Base-by-base conservation (phyloP, 768 basidiomycete species). In the Rickenella mellea region DNA sequence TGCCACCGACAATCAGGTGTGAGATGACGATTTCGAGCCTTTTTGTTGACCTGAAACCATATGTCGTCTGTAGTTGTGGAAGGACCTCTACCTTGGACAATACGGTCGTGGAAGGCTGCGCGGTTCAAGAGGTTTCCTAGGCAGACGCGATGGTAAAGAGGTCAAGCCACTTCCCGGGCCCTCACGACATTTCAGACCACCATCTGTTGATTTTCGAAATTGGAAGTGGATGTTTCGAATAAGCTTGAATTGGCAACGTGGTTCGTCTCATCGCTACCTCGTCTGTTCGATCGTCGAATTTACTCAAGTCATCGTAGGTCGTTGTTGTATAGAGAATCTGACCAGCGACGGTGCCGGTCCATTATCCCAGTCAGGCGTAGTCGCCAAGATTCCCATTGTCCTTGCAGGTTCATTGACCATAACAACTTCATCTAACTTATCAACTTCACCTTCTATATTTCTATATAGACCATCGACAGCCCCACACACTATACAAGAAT, bases 201-300 rank as follows among this genome's bases (percentile, higher is more conserved):
- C 65, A 15, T 54, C 61, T 15, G 56, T 60, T 27, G 55, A 64
- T 24, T 44, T 61, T 35, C 74, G 69, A 54, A 77, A 85, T 54
- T 89, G 85, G 85, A 87, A 84, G 59, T 83, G 76, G 74, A 86
- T 88, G 84, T 88, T 86, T 58, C 72, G 83, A 42, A 82, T 87
- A 48, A 85, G 82, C 51, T 77, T 77, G 12, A 88, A 88, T 50
- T 89, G 86, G 86, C 73, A 72, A 56, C 82, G 63, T 60, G 86
- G 86, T 87, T 52, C 49, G 69, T 55, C 42, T 26, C 35, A 33
- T 40, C 33, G 31, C 28, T 51, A 42, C 53, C 27, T 45, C 26
- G 26, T 43, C 26, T 22, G 22, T 25, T 4, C 8, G 35, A n/a
- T 41, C 50, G 47, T 41, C 40, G 25, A 46, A 55, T 42, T 51